phyloP scores from a whole-genome alignment of 2,329 filamentous ascomycete species.

The Aspergillus sp. region DNA sequence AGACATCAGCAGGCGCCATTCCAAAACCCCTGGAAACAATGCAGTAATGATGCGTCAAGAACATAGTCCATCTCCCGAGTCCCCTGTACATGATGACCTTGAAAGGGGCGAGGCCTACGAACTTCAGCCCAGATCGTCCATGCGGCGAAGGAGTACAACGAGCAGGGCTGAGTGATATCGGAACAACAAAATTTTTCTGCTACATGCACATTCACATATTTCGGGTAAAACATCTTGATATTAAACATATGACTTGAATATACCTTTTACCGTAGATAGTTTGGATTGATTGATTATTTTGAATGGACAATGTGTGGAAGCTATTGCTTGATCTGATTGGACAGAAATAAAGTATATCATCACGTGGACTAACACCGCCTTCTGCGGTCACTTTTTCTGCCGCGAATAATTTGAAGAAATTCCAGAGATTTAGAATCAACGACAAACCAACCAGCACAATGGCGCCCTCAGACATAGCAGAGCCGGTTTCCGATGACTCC shows the following conservation, averaged over 20 bases:
- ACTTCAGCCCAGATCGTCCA: constrained; percentile 21
- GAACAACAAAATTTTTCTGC: not conserved
- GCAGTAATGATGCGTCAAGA: constrained; percentile 14
- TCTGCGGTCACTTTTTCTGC: constrained; percentile 28
- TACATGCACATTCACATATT: not conserved
- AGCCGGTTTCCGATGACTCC: constrained; percentile 17
- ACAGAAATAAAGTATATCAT: not conserved
- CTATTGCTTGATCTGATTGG: too few species aligned
- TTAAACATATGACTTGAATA: too few species aligned
- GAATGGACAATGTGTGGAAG: too few species aligned
- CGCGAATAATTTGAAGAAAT: constrained; percentile 23
- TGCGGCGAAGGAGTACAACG: constrained; percentile 24
- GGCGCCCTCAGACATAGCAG: constrained; percentile 19
- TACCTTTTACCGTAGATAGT: too few species aligned
- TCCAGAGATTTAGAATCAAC: constrained; percentile 15
- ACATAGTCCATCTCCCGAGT: constrained; percentile 18
- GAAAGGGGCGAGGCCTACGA: constrained; percentile 40
- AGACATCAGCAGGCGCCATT: not conserved
- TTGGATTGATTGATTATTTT: too few species aligned
- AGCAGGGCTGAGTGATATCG: constrained; percentile 11
- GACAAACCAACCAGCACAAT: constrained; percentile 14
- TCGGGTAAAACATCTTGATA: too few species aligned
- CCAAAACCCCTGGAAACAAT: constrained; percentile 9
- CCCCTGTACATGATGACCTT: constrained; percentile 32
- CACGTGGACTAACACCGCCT: constrained; percentile 21